These are phyloP conservation scores for Tolypocladium album DNA, from an alignment of 2,329 filamentous ascomycete genomes.

Conservation along the genomic window DNA sequence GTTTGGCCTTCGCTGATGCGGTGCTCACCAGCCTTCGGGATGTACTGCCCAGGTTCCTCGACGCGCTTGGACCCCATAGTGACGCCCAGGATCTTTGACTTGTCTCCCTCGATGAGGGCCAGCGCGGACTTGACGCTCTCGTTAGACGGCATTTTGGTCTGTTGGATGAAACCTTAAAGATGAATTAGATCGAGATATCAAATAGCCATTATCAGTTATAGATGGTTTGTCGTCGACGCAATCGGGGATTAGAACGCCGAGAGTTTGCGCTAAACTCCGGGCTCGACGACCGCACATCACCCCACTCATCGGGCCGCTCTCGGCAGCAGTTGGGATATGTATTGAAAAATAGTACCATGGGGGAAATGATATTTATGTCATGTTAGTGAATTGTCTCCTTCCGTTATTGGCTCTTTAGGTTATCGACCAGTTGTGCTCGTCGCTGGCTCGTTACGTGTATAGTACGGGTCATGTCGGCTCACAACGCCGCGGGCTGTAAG, in stretches of 20 bases:
- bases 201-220: neutral
- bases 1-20: neutral
- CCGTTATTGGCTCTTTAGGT: neutral
- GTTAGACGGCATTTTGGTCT: conserved; percentile 1
- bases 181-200: neutral
- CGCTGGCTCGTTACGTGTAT: neutral
- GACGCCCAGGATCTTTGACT: conserved; percentile 8
- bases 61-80: conserved; percentile 4
- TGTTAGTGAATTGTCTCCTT: neutral
- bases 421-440: neutral
- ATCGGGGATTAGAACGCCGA: neutral
- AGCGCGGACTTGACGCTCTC: conserved; percentile 1
- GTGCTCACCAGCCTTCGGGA: conserved; percentile 7
- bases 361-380: neutral
- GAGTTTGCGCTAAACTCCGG: neutral
- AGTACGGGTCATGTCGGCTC: neutral
- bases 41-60: conserved; percentile 6
- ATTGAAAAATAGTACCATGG: neutral
- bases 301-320: neutral
- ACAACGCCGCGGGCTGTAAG: neutral
- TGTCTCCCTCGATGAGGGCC: conserved; percentile 4
- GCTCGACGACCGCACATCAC: neutral
- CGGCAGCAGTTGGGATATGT: neutral
- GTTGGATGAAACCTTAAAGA: neutral
- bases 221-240: neutral